phyloP scores from a whole-genome alignment of 768 basidiomycete genomes.

The Boletus reticulatus region DNA sequence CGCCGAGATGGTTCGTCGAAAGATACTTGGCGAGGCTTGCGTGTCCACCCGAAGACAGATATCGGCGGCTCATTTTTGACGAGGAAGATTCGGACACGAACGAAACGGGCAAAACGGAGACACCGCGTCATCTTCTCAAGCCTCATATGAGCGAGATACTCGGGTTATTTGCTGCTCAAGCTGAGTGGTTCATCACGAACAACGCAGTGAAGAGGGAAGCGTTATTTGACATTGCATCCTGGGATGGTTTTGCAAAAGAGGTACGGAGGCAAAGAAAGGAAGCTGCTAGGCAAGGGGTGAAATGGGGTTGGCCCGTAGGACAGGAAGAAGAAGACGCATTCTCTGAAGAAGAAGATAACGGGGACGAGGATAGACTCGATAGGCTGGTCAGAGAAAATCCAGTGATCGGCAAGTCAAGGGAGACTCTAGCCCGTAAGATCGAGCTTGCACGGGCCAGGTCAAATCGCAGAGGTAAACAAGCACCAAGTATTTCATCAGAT shows the following conservation, averaged over 20 bases:
- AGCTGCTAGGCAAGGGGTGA: slow-evolving; percentile 26
- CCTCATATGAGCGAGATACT: slow-evolving; percentile 52
- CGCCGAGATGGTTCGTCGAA: slow-evolving; percentile 49
- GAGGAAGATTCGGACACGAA: slow-evolving; percentile 30
- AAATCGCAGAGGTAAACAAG: neutral
- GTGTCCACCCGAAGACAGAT: slow-evolving; percentile 23
- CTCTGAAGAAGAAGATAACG: slow-evolving; percentile 9
- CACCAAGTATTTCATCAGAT: slow-evolving; percentile 7
- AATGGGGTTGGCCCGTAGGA: slow-evolving; percentile 25
- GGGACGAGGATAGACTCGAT: neutral
- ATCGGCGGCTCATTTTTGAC: slow-evolving; percentile 37
- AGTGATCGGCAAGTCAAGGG: slow-evolving; percentile 27
- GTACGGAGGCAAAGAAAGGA: slow-evolving; percentile 31
- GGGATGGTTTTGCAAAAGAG: slow-evolving; percentile 45
- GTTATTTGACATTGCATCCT: slow-evolving; percentile 43
- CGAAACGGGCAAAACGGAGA: slow-evolving; percentile 26
- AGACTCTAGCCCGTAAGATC: slow-evolving; percentile 19
- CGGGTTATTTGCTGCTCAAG: slow-evolving; percentile 51
- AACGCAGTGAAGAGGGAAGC: slow-evolving; percentile 32
- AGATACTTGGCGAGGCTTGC: slow-evolving; percentile 37
- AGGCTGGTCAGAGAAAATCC: slow-evolving; percentile 23
- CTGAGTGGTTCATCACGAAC: slow-evolving; percentile 57
- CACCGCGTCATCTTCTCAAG: slow-evolving; percentile 43
- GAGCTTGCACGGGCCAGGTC: slow-evolving; percentile 12
- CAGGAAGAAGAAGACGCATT: slow-evolving; percentile 3